Evolutionary conservation across 2,329 filamentous ascomycete species (phyloP), one percentile per base, ranked within the genome.

Genomic region (Scolecobasidium constrictum): DNA sequence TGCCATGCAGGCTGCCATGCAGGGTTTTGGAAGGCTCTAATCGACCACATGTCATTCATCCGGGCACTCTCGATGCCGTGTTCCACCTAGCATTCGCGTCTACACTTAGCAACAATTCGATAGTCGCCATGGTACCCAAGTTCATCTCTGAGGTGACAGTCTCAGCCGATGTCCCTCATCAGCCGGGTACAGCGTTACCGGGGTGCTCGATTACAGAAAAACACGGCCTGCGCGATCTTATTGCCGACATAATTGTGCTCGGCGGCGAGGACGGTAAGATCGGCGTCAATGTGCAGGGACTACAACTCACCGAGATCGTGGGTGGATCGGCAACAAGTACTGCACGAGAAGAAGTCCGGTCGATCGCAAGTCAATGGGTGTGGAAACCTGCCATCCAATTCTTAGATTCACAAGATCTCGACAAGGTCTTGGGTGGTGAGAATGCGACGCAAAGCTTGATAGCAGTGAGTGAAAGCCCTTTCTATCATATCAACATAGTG

Each of bases 21-120:
- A 13, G 16, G 4, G 16, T 6, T 17, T 35, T 19, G 13, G 40
- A 36, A 11, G 19, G 18, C 4, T 31, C 9, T n/a, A 9, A n/a
- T 31, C 9, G 26, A 31, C 20, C 41, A n/a, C 35, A 43, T 22
- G 35, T 39, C 16, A 19, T 43, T 39, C 41, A 43, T 26, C 41
- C 41, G n/a, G 34, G 15, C 4, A 39, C 35, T 3, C 16, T 43
- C 4, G 41, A 46, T 36, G 17, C 40, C 18, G 22, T 43, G 2
- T 36, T 43, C 13, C 28, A 43, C 28, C 40, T 26, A 6, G n/a
- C 19, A 17, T 42, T 42, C 28, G 40, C 9, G 19, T 28, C 19
- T 4, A 5, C 28, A 7, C n/a, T 31, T n/a, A 31, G 26, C 9
- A 9, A 31, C 26, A 9, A 9, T 31, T 9, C 26, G n/a, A 7